Base-by-base conservation (phyloP, 768 basidiomycete genomes). In the Naematelia aurantialba region DNA sequence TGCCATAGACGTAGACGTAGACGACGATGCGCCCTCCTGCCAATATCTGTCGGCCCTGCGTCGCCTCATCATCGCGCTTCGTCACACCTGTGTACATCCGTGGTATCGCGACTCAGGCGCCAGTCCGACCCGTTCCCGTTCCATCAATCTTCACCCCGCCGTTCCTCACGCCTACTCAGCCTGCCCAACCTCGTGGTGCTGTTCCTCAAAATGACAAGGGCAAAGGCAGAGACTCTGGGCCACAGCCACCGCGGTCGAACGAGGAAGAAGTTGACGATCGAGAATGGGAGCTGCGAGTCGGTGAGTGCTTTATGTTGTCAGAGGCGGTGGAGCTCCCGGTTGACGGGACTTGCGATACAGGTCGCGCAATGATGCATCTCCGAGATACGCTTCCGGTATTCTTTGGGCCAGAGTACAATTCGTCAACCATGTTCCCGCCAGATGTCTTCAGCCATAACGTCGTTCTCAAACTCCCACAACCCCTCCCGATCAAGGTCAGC, bases 251-350 rank as follows among this genome's bases (percentile, higher is more conserved):
- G 22, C 42, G 21, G 34, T 56, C 25, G 55, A 55, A 24, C 45
- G 66, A 51, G 49, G 66, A 62, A 45, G 72, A 73, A 54, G 74
- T 76, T 13, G 67, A 68, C 51, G 75, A 76, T 61, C 45, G 58
- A 14, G 75, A 76, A 56, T 76, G 75, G 75, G 70, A 74, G 50
- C 61, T 74, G 26, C 45, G 75, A 56, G 73, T 72, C n/a, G 75
- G 75, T 76, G 46, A 60, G 75, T 72, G 0, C 44, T 19, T 17
- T 42, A 8, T 1, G 45, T 24, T 10, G 8, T 4, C 34, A 10
- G 12, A 3, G 12, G 24, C 11, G 42, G 48, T n/a, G 8, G n/a
- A 25, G 4, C 14, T 4, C 4, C 19, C 3, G n/a, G 19, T 58
- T 59, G 34, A 46, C 13, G 22, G 14, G n/a, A 3, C 10, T 14